Percentiles rank a stretch among this genome's conserved stretches.
Conservation (phyloP, 2,329 filamentous ascomycete genomes). For the Neonectria hederae region DNA sequence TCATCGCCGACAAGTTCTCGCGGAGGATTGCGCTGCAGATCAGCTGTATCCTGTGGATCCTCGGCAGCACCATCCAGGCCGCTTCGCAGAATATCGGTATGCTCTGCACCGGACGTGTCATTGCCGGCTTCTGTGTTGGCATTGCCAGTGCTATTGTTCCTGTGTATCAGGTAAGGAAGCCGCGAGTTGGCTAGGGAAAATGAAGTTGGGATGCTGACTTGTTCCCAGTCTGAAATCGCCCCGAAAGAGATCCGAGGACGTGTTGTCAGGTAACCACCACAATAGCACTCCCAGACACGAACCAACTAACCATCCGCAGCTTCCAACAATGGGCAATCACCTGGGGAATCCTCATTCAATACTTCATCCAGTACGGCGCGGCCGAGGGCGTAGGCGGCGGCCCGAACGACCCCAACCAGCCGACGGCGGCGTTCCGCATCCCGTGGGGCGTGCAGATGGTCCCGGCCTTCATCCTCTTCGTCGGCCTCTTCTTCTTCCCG, state of each 20-base stretch:
- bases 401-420: conserved; percentile 59
- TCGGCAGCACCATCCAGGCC: conserved; percentile 64
- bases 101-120: conserved; percentile 75
- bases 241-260: conserved; percentile 66
- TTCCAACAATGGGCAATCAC: conserved; percentile 78
- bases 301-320: conserved; percentile 26
- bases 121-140: conserved; percentile 78
- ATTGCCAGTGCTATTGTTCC: conserved; percentile 78
- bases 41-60: conserved; percentile 61
- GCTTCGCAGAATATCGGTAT: conserved; percentile 73
- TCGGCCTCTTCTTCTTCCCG: conserved; percentile 68
- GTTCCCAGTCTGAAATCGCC: conserved; percentile 64
- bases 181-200: neutral
- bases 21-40: conserved; percentile 61
- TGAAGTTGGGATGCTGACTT: neutral
- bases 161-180: conserved; percentile 66
- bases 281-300: neutral
- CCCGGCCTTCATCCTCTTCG: conserved; percentile 62
- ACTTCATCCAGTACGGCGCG: conserved; percentile 72
- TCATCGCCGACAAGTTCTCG: conserved; percentile 60
- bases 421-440: conserved; percentile 65
- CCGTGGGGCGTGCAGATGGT: conserved; percentile 70
- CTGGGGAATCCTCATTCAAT: conserved; percentile 74
- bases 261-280: conserved; percentile 56
- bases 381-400: conserved; percentile 62